Conservation (phyloP, 805 yeast species). For the Millerozyma acaciae region DNA sequence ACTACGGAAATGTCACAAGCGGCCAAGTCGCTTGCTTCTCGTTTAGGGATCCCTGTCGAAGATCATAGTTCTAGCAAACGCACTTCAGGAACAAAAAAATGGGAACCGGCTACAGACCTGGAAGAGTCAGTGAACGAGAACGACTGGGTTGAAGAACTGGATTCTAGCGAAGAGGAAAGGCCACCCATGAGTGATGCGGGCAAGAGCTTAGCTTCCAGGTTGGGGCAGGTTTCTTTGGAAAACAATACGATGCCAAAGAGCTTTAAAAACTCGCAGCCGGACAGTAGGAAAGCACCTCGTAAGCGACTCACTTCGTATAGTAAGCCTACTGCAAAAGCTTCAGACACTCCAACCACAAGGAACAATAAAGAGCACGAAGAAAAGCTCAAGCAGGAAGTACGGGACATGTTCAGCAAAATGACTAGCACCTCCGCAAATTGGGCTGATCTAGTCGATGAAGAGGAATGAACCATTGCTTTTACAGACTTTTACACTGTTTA, state of each 20-base stretch:
- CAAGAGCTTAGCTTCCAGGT: slow-evolving; percentile 27
- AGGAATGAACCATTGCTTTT: too few species aligned
- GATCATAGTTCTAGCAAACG: slow-evolving; percentile 2
- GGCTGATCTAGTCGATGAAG: slow-evolving; percentile 30
- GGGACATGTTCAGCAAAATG: slow-evolving; percentile 24
- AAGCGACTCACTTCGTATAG: too few species aligned
- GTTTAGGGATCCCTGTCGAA: slow-evolving; percentile 19
- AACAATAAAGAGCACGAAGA: slow-evolving; percentile 13
- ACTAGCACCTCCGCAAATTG: slow-evolving; percentile 25
- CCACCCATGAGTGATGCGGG: slow-evolving; percentile 31
- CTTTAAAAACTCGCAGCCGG: slow-evolving; percentile 1
- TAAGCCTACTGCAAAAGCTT: slow-evolving; percentile 3
- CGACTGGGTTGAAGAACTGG: too few species aligned
- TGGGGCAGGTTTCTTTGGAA: slow-evolving; percentile 15
- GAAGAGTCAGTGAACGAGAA: too few species aligned
- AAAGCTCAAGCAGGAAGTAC: slow-evolving; percentile 22
- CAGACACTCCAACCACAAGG: slow-evolving; percentile 6
- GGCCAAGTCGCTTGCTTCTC: slow-evolving; percentile 29
- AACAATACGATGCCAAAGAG: slow-evolving; percentile 2
- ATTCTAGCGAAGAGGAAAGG: slow-evolving; percentile 13
- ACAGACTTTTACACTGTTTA: too few species aligned
- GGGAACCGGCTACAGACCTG: slow-evolving; percentile 4
- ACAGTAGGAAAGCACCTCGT: slow-evolving; percentile 2
- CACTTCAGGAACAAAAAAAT: slow-evolving; percentile 3
- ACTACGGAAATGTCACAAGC: slow-evolving; percentile 28